Conservation (phyloP, 345 rosid species). For the Conringia planisiliqua region DNA sequence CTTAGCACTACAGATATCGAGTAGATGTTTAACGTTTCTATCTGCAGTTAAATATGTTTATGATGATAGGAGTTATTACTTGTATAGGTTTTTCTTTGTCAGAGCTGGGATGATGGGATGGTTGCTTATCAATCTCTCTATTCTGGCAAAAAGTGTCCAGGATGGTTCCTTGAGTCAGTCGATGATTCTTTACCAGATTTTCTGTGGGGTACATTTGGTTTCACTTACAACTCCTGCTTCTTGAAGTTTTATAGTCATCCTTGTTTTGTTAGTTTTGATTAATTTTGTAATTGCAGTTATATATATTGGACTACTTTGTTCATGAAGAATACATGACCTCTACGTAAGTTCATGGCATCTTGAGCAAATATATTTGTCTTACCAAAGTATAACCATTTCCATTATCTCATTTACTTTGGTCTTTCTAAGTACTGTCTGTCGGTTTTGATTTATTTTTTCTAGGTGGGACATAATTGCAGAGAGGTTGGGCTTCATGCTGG, state of each 20-base stretch:
- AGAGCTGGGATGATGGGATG: constrained; percentile 99
- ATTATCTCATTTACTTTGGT: not conserved
- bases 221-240: constrained; percentile 13
- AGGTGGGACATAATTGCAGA: constrained; percentile 99
- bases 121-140: constrained; percentile 84
- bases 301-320: constrained; percentile 75
- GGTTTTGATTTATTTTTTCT: not conserved
- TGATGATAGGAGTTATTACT: constrained; percentile 6
- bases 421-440: not conserved
- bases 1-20: not conserved
- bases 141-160: constrained; percentile 66
- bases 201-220: constrained; percentile 59
- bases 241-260: not conserved
- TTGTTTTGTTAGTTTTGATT: constrained; percentile 1
- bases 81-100: constrained; percentile 80
- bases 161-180: constrained; percentile 52
- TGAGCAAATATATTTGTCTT: not conserved
- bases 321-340: constrained; percentile 92
- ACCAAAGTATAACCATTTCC: not conserved
- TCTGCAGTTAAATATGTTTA: not conserved
- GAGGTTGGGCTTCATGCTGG: constrained; percentile 93
- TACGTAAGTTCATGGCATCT: constrained; percentile 57
- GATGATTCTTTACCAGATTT: constrained; percentile 82
- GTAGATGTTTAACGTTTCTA: not conserved
- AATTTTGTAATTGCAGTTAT: constrained; percentile 47